These are phyloP conservation scores for Eucommia ulmoides DNA, from an alignment of 257 asterid species.

Conservation along the genomic window DNA sequence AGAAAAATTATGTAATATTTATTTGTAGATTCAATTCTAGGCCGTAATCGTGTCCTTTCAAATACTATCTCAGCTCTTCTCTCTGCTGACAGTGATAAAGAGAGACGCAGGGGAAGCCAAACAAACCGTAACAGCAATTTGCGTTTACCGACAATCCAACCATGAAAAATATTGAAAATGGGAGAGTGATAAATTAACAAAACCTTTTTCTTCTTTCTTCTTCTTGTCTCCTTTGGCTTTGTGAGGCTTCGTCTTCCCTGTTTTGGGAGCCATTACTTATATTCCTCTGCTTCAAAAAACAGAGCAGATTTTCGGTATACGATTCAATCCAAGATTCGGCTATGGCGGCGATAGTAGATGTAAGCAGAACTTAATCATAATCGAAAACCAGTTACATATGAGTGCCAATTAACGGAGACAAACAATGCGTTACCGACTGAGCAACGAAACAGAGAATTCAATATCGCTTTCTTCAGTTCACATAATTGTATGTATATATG, in stretches of 20 bases:
- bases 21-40: no score
- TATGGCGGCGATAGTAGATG: neutral
- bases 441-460: neutral
- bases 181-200: neutral
- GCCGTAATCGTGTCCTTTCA: no score
- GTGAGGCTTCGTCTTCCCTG: conserved; percentile 64
- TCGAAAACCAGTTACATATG: no score
- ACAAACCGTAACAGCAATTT: no score
- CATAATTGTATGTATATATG: neutral
- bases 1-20: no score
- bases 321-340: neutral
- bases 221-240: conserved; percentile 72
- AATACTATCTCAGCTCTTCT: no score
- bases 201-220: conserved; percentile 90
- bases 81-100: no score
- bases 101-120: no score
- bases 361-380: neutral
- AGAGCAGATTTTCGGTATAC: neutral
- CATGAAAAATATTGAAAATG: no score
- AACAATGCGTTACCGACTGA: no score
- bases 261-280: conserved; percentile 57
- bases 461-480: neutral
- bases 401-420: no score
- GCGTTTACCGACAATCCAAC: no score
- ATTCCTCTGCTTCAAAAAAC: neutral